Base-by-base conservation (phyloP, 768 basidiomycete species). In the Lentinula sp. region DNA sequence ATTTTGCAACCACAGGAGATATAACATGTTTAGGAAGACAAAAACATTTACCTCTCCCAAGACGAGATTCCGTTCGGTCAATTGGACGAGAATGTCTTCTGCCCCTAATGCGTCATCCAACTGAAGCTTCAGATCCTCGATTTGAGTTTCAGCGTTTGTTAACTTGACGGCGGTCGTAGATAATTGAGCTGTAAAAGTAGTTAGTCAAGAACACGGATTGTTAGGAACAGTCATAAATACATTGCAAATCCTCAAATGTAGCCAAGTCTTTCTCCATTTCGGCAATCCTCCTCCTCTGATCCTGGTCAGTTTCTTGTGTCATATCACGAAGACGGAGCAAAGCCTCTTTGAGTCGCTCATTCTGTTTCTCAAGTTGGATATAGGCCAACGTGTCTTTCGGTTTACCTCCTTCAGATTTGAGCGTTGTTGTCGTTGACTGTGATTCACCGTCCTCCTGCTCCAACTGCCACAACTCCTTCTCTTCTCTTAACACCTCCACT, bases 331-430 rank as follows among this genome's bases (percentile, higher is more conserved):
- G 74, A 52, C 94, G 95, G 59, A 96, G 80, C 9, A 98, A 79
- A 11, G 97, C 97, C 69, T 98, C 97, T 73, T 97, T 98, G 59
- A 99, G 75, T 15, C 97, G 77, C 68, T 94, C 93, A 64, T 98
- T 99, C 69, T 98, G 96, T 71, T 93, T 97, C 76, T 98, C 95
- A 1, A 99, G 84, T 69, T 98, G 96, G 16, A 89, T 80, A 71
- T 35, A 34, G 10, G 53, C 39, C 39, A 55, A 1, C 3, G 50
- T 32, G 7, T 51, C 34, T 35, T 51, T 51, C 71, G 35, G n/a
- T 46, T 46, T 46, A 15, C 71, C 75, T 50, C 51, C 31, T 21
- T 55, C 75, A 28, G 9, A 10, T n/a, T 28, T 49, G 37, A 8
- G 3, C 37, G 37, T 37, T 11, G 37, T 37, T 11, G 37, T 37